Evolutionary conservation across 2,329 filamentous ascomycete genomes (phyloP).

Genomic region (Rhynchosporium secalis): DNA sequence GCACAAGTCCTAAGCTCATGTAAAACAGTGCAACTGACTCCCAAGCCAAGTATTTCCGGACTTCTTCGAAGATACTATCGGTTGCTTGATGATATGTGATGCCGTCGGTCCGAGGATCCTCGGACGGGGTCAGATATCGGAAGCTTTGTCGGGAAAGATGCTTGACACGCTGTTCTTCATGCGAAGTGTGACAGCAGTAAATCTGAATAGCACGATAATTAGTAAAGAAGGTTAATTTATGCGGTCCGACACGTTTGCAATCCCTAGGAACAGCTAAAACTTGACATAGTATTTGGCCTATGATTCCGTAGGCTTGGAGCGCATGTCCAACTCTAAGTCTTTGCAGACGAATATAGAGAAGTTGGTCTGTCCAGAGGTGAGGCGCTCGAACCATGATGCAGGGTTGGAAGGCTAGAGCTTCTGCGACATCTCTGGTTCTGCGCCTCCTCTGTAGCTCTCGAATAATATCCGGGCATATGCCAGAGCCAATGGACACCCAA

Average conservation of each 20-base stretch:
- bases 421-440: background rate
- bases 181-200: conserved; percentile 33
- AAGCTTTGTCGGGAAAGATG: conserved; percentile 18
- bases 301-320: conserved; percentile 21
- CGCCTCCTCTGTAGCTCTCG: conserved; percentile 6
- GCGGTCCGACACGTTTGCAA: conserved; percentile 25
- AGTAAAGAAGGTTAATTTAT: conserved; percentile 37
- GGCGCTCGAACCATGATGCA: background rate
- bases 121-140: conserved; percentile 15
- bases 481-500: conserved; percentile 2
- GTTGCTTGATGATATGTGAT: conserved; percentile 28
- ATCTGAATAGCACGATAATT: conserved; percentile 35
- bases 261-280: conserved; percentile 24
- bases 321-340: conserved; percentile 1
- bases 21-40: conserved; percentile 19
- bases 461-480: conserved; percentile 2
- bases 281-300: conserved; percentile 30
- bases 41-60: conserved; percentile 28
- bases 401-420: background rate
- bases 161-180: conserved; percentile 25
- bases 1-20: background rate
- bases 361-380: conserved; percentile 19
- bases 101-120: conserved; percentile 14
- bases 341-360: conserved; percentile 24
- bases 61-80: conserved; percentile 23